Evolutionary conservation across 305 asterid genomes (phyloP), one percentile per base, ranked within the genome.

Genomic region (Solanum hybrid): DNA sequence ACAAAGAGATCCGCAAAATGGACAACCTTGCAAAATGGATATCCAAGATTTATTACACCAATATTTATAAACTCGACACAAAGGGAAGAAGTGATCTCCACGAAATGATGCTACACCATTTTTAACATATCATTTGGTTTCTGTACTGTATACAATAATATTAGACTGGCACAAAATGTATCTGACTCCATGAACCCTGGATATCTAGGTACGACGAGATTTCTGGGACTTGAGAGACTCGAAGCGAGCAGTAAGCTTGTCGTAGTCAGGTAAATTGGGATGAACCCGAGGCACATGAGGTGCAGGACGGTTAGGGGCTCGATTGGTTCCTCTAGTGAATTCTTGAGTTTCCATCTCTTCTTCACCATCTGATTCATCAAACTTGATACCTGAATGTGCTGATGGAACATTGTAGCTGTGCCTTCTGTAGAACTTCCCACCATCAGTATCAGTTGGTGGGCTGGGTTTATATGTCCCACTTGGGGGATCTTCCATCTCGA

Each of bases 251-350:
- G 99, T 93, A 75, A 97, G 94, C 10, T 93, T 26, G 20, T 97
- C 98, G 24, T 96, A 96, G 87, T 96, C 99, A 0, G 99, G 99
- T 93, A 97, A 89, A 89, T 95, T 97, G 70, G 98, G 99, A 94
- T 96, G 99, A 91, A 93, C 96, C 12, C 96, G 95, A 38, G 97
- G 98, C 87, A 90, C 92, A 32, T 88, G 94, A 32, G 97, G 98
- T 51, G 98, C 95, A 77, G 93, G 93, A n/a, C 57, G 87, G 38
- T 80, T 73, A n/a, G 90, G 72, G 24, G 88, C 88, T 85, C 22
- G 86, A 82, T 73, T 88, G 32, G 72, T 14, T 85, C 84, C 84
- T 32, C 89, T 88, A 24, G 93, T 92, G n/a, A 94, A 94, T 75
- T 90, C 91, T 89, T 96, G 97, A 94, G 94, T 90, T 90, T 93